phyloP scores from a whole-genome alignment of 2,329 filamentous ascomycete genomes.

The Epichloe elymi region DNA sequence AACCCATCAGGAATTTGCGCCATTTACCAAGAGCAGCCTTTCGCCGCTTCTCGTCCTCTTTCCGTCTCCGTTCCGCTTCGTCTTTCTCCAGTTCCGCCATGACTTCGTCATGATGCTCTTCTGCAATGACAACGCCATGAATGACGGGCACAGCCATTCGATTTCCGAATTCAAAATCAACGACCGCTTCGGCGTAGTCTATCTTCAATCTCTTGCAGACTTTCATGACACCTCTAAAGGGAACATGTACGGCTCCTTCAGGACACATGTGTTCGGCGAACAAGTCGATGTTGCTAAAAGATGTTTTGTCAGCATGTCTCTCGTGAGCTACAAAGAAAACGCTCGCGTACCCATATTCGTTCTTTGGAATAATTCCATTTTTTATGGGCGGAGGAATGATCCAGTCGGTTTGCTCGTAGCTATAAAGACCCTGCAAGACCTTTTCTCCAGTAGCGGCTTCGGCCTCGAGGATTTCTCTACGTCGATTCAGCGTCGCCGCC shows the following conservation, averaged over 20 bases:
- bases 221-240: slow-evolving; percentile 60
- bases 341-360: slow-evolving; percentile 56
- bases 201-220: slow-evolving; percentile 76
- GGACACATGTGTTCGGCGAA: slow-evolving; percentile 93
- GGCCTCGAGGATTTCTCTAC: slow-evolving; percentile 78
- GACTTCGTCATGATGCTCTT: slow-evolving; percentile 61
- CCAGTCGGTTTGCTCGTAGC: slow-evolving; percentile 78
- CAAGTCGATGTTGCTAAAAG: slow-evolving; percentile 67
- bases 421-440: slow-evolving; percentile 75
- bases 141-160: slow-evolving; percentile 89
- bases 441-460: slow-evolving; percentile 71
- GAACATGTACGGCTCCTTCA: slow-evolving; percentile 67
- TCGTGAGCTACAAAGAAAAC: not conserved
- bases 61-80: slow-evolving; percentile 59
- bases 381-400: slow-evolving; percentile 82
- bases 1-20: slow-evolving; percentile 75
- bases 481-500: slow-evolving; percentile 76
- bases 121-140: slow-evolving; percentile 76
- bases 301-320: slow-evolving; percentile 10
- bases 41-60: slow-evolving; percentile 72
- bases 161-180: slow-evolving; percentile 91
- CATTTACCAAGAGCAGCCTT: slow-evolving; percentile 63
- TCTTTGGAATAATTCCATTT: slow-evolving; percentile 82
- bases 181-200: slow-evolving; percentile 87
- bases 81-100: slow-evolving; percentile 70